Evolutionary conservation across 768 basidiomycete species (phyloP), one percentile per base, ranked within the genome.

Genomic region (Fomitopsis serialis): DNA sequence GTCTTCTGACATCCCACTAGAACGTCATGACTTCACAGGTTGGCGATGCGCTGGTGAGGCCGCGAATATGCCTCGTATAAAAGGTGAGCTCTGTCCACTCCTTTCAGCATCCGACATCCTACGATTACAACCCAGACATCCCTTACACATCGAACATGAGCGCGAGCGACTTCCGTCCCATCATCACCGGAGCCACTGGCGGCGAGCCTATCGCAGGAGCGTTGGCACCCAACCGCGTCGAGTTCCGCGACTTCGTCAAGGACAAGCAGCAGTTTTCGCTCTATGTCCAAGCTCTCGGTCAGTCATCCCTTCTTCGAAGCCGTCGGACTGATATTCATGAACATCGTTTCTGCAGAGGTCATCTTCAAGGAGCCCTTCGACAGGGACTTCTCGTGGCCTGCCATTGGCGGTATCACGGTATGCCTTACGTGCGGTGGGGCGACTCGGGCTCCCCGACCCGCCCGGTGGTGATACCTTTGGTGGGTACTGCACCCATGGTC

Each of bases 401-500:
- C 70, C 43, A 68, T 82, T 37, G 72, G 68, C 3, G 78, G 77
- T 17, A 79, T 82, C 80, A 82, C 55, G 81, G 80, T 6, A 60
- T 74, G 22, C 81, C 81, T 0, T 74, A 69, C 53, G 62, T 65
- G 9, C 57, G 63, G 0, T 82, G 78, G 77, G 70, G 77, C 48
- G 74, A 69, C 13, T 65, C 70, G 11, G 71, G 68, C 6, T 58
- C 62, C 21, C 47, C 11, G 22, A 63, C 27, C 63, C 72, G 1
- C 64, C 61, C 13, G 46, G 61, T 15, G 53, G 57, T 0, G 56
- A 62, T 8, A 54, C 55, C 8, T 73, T 68, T 68, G 66, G 69
- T n/a, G 80, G 80, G 3, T 81, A 82, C 58, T 82, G 80, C 60
- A 74, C 72, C n/a, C 81, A 83, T 61, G 76, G 76, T 74, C 73